Base-by-base conservation (phyloP, 441 rosid genomes). In the Eruca vesicaria region DNA sequence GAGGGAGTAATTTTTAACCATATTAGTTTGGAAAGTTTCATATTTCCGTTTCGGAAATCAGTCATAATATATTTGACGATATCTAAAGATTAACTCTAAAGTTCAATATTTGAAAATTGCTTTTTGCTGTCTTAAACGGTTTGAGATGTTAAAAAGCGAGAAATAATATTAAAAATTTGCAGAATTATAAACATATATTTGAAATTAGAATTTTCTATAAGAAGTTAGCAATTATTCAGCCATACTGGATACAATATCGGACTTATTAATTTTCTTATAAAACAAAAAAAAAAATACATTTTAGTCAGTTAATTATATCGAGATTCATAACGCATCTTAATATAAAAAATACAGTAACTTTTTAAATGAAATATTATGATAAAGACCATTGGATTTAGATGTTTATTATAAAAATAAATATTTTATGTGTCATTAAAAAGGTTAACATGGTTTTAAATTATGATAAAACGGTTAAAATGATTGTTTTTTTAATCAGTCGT, bases 21-120 rank as follows among this genome's bases (percentile, higher is more conserved):
- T 69, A 38, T 16, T 63, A 3, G 63, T 64, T 64, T 55, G 65
- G 23, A 64, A 72, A 64, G 14, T 64, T 64, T 56, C 35, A 19
- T 19, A 26, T 63, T 53, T 63, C 36, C 15, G 56, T 41, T 41
- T 38, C 45, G 15, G 45, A 38, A 38, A 38, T 38, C 6, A 38
- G 45, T 38, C 45, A 38, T 38, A 38, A 38, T 12, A 38, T 12
- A 38, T 38, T 38, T 38, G 45, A 14, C 45, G 15, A 38, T 11
- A 38, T 38, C 15, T 38, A 38, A 12, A 3, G 45, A 38, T 38
- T 38, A 38, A 38, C 45, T 38, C 12, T 38, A 38, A 38, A 38
- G 45, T 38, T 3, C 4, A 38, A 38, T 36, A 36, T 2, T 35
- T 36, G 3, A 36, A 36, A 36, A 36, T 28, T 28, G 31, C 3